Conservation (phyloP, 345 rosid species). For the Camelina sativa region DNA sequence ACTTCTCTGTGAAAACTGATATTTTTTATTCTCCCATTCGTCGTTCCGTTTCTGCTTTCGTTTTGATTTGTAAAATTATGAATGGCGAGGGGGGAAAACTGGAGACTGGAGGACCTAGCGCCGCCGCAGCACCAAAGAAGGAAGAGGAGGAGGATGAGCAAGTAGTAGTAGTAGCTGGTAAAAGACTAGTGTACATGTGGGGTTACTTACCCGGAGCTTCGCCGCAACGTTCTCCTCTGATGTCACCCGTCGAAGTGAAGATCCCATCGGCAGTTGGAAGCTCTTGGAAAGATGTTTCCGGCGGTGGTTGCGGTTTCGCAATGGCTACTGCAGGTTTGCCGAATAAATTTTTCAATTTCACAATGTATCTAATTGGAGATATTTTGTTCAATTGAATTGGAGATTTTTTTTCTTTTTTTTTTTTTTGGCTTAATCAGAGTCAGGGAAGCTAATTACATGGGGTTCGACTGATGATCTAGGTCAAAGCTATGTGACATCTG, state of each 20-base stretch:
- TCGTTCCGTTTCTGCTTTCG: slow-evolving; percentile 10
- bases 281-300: slow-evolving; percentile 84
- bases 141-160: slow-evolving; percentile 38
- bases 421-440: slow-evolving; percentile 53
- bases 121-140: slow-evolving; percentile 25
- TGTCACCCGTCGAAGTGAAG: slow-evolving; percentile 65
- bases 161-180: slow-evolving; percentile 29
- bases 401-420: neutral
- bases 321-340: slow-evolving; percentile 82
- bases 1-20: slow-evolving; percentile 20
- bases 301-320: slow-evolving; percentile 98
- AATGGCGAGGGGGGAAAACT: slow-evolving; percentile 58
- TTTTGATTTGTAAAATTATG: slow-evolving; percentile 44
- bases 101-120: slow-evolving; percentile 37
- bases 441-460: slow-evolving; percentile 98
- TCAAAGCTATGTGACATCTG: slow-evolving; percentile 96
- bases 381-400: neutral
- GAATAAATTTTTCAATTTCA: neutral
- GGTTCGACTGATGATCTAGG: slow-evolving; percentile 98
- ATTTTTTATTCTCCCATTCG: neutral
- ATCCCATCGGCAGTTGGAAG: slow-evolving; percentile 46
- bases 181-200: slow-evolving; percentile 72
- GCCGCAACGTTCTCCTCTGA: slow-evolving; percentile 79
- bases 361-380: slow-evolving; percentile 30
- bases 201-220: slow-evolving; percentile 96